Conservation (phyloP, 2,329 filamentous ascomycete genomes). For the Fusarium subtropicale region DNA sequence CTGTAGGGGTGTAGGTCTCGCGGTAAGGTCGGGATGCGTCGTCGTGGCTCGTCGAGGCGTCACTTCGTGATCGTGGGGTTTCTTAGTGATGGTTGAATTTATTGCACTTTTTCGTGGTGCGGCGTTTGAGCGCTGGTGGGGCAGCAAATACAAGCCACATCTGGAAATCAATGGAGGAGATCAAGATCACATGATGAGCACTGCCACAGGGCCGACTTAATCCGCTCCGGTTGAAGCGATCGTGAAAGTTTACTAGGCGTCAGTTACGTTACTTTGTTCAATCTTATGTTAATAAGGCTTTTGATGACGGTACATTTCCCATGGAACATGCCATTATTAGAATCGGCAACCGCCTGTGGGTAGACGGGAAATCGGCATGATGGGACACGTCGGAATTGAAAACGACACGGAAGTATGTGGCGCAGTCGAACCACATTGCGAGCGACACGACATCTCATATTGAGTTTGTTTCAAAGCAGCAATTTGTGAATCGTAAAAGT, state of each 20-base stretch:
- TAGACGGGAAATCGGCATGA: slow-evolving; percentile 41
- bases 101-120: slow-evolving; percentile 57
- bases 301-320: background rate
- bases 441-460: background rate
- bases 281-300: background rate
- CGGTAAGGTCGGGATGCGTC: slow-evolving; percentile 40
- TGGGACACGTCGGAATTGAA: slow-evolving; percentile 1
- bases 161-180: background rate
- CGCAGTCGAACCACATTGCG: slow-evolving; percentile 25
- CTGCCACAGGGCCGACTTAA: slow-evolving; percentile 38
- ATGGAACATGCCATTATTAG: slow-evolving; percentile 18
- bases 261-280: slow-evolving; percentile 9
- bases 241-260: background rate
- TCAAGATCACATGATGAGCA: slow-evolving; percentile 48
- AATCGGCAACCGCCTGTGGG: slow-evolving; percentile 6
- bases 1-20: slow-evolving; percentile 16
- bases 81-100: slow-evolving; percentile 53
- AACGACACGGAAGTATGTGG: slow-evolving; percentile 23
- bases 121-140: slow-evolving; percentile 52
- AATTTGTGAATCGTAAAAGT: background rate
- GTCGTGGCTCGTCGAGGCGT: slow-evolving; percentile 41
- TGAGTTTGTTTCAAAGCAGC: slow-evolving; percentile 8
- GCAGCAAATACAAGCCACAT: slow-evolving; percentile 47
- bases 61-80: slow-evolving; percentile 54
- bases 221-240: slow-evolving; percentile 1